Base-by-base conservation (phyloP, 371 early-diverging fungal species). In the Mortierella polycephala region DNA sequence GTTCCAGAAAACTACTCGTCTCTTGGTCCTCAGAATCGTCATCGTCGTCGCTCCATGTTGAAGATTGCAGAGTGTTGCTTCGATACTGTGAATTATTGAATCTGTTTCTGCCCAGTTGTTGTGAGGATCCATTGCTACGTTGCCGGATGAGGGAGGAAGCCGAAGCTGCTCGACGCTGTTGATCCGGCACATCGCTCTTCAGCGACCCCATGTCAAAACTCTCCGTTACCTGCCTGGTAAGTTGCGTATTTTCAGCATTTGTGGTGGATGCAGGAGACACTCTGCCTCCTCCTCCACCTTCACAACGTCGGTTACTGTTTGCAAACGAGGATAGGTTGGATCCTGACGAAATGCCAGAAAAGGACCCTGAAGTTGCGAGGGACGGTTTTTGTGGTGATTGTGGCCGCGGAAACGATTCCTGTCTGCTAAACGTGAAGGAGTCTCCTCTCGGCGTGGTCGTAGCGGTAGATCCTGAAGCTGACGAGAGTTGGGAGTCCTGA, bases 121-220 rank as follows among this genome's bases (percentile, higher is more conserved):
- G 30, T 30, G 14, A 18, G 6, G 20, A 18, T 51, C 51, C 51
- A 18, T 18, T 14, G 18, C n/a, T 18, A 18, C 20, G 51, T 18
- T 21, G 20, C 7, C n/a, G 9, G 51, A 18, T n/a, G 57, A 65
- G 16, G 50, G 57, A 13, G 7, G 49, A 1, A 39, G 51, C n/a
- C 13, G 39, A n/a, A 23, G 63, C 40, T 39, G 64, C 20, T 57
- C n/a, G 20, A 21, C 41, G 21, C 16, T 65, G 59, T 9, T 60
- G 41, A 30, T 41, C 58, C 39, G 51, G 40, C 10, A 74, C 60
- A 51, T 59, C 62, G 18, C 47, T 30, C 18, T 60, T 50, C 0
- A 74, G 55, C 4, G 56, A 52, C 1, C 62, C 60, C 66, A 75
- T 57, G 20, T 69, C 62, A 57, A 75, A 75, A n/a, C 63, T 69